Base-by-base conservation (phyloP, 1,284 basidiomycete species). In the Trichosporon sp. region DNA sequence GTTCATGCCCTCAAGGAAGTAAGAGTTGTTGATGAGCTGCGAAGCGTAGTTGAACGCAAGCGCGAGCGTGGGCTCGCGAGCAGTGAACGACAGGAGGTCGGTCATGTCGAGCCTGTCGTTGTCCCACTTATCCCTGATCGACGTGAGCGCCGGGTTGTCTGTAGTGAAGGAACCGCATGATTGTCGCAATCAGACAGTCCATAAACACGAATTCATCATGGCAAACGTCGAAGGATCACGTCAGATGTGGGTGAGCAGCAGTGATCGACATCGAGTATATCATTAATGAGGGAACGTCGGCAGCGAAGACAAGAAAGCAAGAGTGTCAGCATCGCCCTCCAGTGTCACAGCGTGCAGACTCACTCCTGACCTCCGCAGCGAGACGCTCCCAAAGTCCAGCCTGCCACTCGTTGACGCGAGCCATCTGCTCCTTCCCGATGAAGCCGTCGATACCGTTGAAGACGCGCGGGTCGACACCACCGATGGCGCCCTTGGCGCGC, bases 21-120 rank as follows among this genome's bases (percentile, higher is more conserved):
- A 99, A 73, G 88, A 88, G 79, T 97, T 98, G 83, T 99, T 99
- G 68, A 97, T 83, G 11, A 95, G 92, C 60, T 92, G 86, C 67
- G 89, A 90, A 2, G 94, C 93, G 74, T 95, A 93, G 81, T 92
- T 96, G 82, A 95, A 98, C 36, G 88, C 87, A 56, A 95, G 81
- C 3, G 87, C 85, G 66, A 86, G 82, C 36, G 84, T 82, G 44
- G 86, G 85, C 60, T 88, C 83, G 32, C 72, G 64, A 1, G 92
- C 86, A 4, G 90, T 86, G 37, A 95, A 85, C 16, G 90, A 89
- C 71, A 96, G 63, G n/a, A 80, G 69, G 58, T 75, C 72, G 58
- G 73, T 73, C 64, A 80, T 76, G 66, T 78, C 76, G 29, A 79
- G 64, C 25, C 71, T 71, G 57, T 68, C 68, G 62, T 63, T 69